phyloP scores from a whole-genome alignment of 129 eudicot genomes.

The carrot (Daucus carota) region DNA sequence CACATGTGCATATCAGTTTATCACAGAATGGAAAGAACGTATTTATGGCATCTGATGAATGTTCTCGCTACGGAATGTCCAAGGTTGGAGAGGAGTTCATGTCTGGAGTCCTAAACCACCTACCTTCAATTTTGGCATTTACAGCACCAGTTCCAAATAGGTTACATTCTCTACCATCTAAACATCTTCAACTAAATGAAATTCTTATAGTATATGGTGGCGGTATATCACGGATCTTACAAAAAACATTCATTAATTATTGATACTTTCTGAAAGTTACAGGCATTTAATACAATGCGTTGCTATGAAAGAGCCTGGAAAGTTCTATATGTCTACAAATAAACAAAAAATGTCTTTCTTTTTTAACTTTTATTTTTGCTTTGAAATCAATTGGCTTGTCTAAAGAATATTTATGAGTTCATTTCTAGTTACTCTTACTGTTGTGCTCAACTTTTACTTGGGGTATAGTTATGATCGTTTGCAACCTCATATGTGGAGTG shows the following conservation, averaged over 20 bases:
- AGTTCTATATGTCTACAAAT: neutral
- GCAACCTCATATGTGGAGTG: slow-evolving; percentile 97
- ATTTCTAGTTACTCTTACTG: slow-evolving; percentile 1
- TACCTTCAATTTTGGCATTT: slow-evolving; percentile 90
- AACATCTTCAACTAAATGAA: neutral
- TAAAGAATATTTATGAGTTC: neutral
- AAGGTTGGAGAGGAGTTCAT: slow-evolving; percentile 77
- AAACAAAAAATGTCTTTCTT: neutral
- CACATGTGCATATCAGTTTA: slow-evolving; percentile 93
- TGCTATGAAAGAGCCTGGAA: neutral
- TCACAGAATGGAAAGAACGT: slow-evolving; percentile 72
- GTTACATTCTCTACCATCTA: slow-evolving; percentile 24
- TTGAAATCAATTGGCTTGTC: neutral
- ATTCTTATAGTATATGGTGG: neutral
- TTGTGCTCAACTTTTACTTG: slow-evolving; percentile 5
- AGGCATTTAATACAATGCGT: neutral
- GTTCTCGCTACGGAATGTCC: slow-evolving; percentile 65
- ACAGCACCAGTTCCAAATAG: slow-evolving; percentile 95
- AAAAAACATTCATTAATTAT: neutral
- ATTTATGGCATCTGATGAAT: slow-evolving; percentile 58
- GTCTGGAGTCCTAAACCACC: slow-evolving; percentile 95
- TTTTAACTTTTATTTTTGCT: neutral
- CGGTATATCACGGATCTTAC: neutral
- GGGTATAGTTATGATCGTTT: slow-evolving; percentile 76
- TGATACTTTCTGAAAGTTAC: neutral